These are phyloP conservation scores for Arthrobotrys pseudoclavata DNA, from an alignment of 2,329 filamentous ascomycete species.

Conservation along the genomic window DNA sequence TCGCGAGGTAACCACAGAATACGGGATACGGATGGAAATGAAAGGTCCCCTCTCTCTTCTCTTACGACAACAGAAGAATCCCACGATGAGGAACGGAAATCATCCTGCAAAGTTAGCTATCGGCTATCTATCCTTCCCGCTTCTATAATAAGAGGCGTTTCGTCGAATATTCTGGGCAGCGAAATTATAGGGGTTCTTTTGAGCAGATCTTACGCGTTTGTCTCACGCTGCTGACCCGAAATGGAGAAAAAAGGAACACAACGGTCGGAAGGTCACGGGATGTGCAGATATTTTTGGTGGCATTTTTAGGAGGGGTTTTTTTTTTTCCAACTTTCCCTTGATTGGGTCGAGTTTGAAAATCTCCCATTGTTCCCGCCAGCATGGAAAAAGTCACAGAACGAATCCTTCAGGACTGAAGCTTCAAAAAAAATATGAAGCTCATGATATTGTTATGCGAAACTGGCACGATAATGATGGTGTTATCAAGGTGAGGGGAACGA, in stretches of 20 bases:
- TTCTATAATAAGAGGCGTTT: conserved; percentile 44
- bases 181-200: conserved; percentile 19
- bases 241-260: conserved; percentile 26
- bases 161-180: conserved; percentile 35
- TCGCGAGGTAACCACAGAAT: conserved; percentile 13
- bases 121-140: conserved; percentile 57
- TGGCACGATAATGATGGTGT: conserved; percentile 43
- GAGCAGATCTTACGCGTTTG: conserved; percentile 51
- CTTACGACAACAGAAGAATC: conserved; percentile 9
- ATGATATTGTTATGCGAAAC: conserved; percentile 11
- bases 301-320: conserved; percentile 1
- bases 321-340: not conserved
- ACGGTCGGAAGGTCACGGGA: conserved; percentile 56
- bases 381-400: conserved; percentile 4
- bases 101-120: conserved; percentile 24
- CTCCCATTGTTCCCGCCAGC: conserved; percentile 10
- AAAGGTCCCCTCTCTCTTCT: not conserved
- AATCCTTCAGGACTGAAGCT: not conserved
- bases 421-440: conserved; percentile 3
- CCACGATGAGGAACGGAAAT: conserved; percentile 35
- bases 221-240: conserved; percentile 32
- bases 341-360: conserved; percentile 30
- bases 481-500: conserved; percentile 48
- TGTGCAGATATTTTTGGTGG: not conserved
- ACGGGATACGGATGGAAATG: conserved; percentile 8